Evolutionary conservation across 331 rosid genomes (phyloP), one percentile per base, ranked within the genome.

Genomic region (Arachis monticola): DNA sequence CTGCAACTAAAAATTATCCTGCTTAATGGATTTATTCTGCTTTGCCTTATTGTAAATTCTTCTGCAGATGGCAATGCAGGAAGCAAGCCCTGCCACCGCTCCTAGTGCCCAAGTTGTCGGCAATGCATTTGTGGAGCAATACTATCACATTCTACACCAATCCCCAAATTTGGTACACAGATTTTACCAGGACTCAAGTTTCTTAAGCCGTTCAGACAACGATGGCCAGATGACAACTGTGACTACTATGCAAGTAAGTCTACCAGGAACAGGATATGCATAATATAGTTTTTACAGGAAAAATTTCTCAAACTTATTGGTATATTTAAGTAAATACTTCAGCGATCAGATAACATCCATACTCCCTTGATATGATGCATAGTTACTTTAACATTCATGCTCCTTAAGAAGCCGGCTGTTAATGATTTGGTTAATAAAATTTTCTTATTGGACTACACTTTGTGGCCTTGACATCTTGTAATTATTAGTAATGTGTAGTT

Each of bases 61-160:
- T 76, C 27, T 67, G 67, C 77, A 92, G 99, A 95, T 92, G 97
- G 92, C 91, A 82, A 81, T 79, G 92, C 93, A 84, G 87, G 99
- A 92, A 83, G 87, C 80, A 52, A 87, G 68, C 89, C 84, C 98
- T 80, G 83, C 87, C 74, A 48, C 87, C 69, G 41, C 88, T 78
- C 97, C 90, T 44, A 83, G 88, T 85, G 96, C 99, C 66, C 87
- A 94, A 85, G 90, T 90, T 67, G 99, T 94, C 55, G 97, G 97
- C 60, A 90, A 92, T 80, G 97, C 97, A 59, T 95, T 95, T 83
- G 98, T 95, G 84, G 90, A 88, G 89, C 97, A 92, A 72, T 95
- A 95, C 76, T 95, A 95, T 77, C 97, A 89, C 44, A 87, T 95
- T 84, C 93, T 92, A 77, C 97, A 90, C 74, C 89, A 90, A 77